Percentiles rank a stretch among this genome's conserved stretches.
Evolutionary conservation across 129 eudicot genomes (phyloP).

Genomic region (Centella asiatica): DNA sequence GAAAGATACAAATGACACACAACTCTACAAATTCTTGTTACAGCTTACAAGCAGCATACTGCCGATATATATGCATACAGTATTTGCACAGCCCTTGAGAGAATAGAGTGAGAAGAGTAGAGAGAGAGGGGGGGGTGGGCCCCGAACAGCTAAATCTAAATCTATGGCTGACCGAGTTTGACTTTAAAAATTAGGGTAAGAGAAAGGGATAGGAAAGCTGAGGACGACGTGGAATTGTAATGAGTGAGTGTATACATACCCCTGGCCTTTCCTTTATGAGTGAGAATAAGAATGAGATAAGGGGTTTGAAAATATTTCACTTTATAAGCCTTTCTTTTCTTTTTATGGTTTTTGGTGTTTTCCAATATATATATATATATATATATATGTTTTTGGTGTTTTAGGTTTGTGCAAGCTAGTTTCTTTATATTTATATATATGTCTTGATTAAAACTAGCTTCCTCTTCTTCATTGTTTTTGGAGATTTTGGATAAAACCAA

Average conservation of each 20-base stretch:
- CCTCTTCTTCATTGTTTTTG: slow-evolving; percentile 25
- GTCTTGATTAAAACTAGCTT: slow-evolving; percentile 15
- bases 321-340: slow-evolving; percentile 25
- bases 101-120: too few relatives aligned
- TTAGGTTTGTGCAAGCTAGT: too few relatives aligned
- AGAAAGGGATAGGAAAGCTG: slow-evolving; percentile 31
- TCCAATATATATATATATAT: slow-evolving; percentile 5
- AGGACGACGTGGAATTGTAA: slow-evolving; percentile 18
- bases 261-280: slow-evolving; percentile 8
- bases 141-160: slow-evolving; percentile 26
- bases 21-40: slow-evolving; percentile 76
- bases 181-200: slow-evolving; percentile 40
- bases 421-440: slow-evolving; percentile 6
- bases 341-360: slow-evolving; percentile 37
- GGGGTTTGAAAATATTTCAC: too few relatives aligned
- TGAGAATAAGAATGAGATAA: slow-evolving; percentile 18
- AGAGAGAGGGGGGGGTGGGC: slow-evolving; percentile 47
- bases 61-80: slow-evolving; percentile 44
- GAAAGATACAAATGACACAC: slow-evolving; percentile 38
- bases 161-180: slow-evolving; percentile 80
- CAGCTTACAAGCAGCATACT: slow-evolving; percentile 70
- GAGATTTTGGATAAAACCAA: slow-evolving; percentile 48
- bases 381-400: slow-evolving; percentile 22
- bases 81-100: slow-evolving; percentile 19
- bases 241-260: neutral